Evolutionary conservation across 2,329 filamentous ascomycete species (phyloP), one percentile per base, ranked within the genome.

Genomic region (Arthrobotrys musiformis): DNA sequence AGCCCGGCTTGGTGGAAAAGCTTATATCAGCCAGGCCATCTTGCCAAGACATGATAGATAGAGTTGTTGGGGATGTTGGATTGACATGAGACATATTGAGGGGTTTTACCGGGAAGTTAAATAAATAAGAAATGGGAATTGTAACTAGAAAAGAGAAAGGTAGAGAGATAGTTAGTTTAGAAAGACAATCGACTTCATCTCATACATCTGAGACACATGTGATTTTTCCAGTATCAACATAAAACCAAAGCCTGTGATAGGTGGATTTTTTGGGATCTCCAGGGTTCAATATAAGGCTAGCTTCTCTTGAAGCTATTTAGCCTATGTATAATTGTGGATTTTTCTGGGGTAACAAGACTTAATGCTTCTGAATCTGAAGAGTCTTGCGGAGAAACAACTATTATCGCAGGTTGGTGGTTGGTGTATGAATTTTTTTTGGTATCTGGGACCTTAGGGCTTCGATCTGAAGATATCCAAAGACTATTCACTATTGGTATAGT

Each of bases 241-340:
- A 58, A 58, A 58, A 40, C 48, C 50, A 30, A 63, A 46, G 22
- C 15, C 50, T 70, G 37, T 76, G 64, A 76, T 76, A 76, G 72
- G 72, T 76, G 72, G 72, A 70, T 60, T 69, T 76, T 76, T 66
- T 76, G 72, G 48, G 37, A 28, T 17, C 69, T 30, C 54, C 70
- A 63, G 56, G 64, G 48, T 33, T 69, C 64, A 48, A 48, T 64
- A 50, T 61, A 64, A 60, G 68, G 58, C 42, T 63, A 40, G 46
- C 19, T 22, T 62, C 30, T 37, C 44, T 17, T 24, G 26, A 28
- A 44, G 11, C 50, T 26, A 73, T 73, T 68, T 75, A 63, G 70
- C 61, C 63, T 68, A 56, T 75, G 46, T 54, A 11, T n/a, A 44
- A 22, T 28, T 24, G 24, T 15, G 35, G 54, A 9, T 26, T 63